phyloP scores from a whole-genome alignment of 768 basidiomycete species.

The Leucocoprinus leucothites region DNA sequence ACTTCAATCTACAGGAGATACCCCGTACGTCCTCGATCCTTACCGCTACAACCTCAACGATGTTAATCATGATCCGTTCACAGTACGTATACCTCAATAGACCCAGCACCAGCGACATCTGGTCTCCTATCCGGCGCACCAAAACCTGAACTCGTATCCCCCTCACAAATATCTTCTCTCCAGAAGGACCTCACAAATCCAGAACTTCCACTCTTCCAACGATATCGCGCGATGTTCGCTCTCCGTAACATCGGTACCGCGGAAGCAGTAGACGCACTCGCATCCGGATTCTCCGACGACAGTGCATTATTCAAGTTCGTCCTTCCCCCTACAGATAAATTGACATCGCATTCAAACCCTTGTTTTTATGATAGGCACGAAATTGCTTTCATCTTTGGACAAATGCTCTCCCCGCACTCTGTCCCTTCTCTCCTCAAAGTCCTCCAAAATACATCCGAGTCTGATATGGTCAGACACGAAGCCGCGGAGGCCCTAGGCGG shows the following conservation, averaged over 20 bases:
- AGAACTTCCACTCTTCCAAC: slow-evolving; percentile 74
- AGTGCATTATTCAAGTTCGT: slow-evolving; percentile 91
- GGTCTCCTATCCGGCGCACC: slow-evolving; percentile 52
- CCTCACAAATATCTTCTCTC: slow-evolving; percentile 49
- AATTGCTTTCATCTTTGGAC: slow-evolving; percentile 97
- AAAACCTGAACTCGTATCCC: slow-evolving; percentile 47
- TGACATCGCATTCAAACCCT: not conserved
- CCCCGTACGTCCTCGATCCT: slow-evolving; percentile 32
- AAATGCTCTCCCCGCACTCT: slow-evolving; percentile 84
- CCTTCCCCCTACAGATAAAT: not conserved
- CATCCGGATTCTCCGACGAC: slow-evolving; percentile 84
- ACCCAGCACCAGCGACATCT: slow-evolving; percentile 84
- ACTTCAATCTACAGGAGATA: slow-evolving; percentile 20
- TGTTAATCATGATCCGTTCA: not conserved
- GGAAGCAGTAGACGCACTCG: slow-evolving; percentile 85
- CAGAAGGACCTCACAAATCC: slow-evolving; percentile 63
- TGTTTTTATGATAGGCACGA: slow-evolving; percentile 65
- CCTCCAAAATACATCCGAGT: slow-evolving; percentile 68
- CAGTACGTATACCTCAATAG: slow-evolving; percentile 79
- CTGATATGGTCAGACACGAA: slow-evolving; percentile 98
- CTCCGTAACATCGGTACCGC: slow-evolving; percentile 89
- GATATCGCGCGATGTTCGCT: slow-evolving; percentile 98
- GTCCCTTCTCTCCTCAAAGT: slow-evolving; percentile 83
- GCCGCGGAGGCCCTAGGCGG: slow-evolving; percentile 99
- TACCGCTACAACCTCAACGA: not conserved